Conservation (phyloP, 805 yeast genomes). For the Kluyveromyces dobzhanskii region DNA sequence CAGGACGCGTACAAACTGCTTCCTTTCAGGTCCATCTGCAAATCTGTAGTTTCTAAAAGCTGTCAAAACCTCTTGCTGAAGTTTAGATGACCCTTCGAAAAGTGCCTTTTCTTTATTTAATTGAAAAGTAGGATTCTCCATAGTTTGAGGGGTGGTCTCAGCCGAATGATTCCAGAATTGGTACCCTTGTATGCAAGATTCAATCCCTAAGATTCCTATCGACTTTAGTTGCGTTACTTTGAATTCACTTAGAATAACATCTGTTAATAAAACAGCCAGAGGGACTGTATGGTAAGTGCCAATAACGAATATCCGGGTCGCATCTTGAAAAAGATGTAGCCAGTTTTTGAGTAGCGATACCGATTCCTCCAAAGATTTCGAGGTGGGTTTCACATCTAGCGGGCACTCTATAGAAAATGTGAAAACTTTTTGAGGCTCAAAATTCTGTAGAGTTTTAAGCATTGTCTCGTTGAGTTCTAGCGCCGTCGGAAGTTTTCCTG, state of each 20-base stretch:
- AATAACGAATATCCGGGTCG: conserved; percentile 41
- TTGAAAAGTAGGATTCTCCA: conserved; percentile 10
- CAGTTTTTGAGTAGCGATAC: conserved; percentile 40
- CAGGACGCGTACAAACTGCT: conserved; percentile 33
- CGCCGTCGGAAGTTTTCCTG: conserved; percentile 23
- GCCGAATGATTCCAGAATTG: conserved; percentile 35
- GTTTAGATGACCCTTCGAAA: conserved; percentile 22
- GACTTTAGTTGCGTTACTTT: conserved; percentile 13
- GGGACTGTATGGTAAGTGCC: conserved; percentile 50
- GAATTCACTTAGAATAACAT: conserved; percentile 33
- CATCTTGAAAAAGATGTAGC: conserved; percentile 38
- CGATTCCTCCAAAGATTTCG: conserved; percentile 35
- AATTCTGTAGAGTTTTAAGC: conserved; percentile 26
- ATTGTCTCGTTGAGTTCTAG: conserved; percentile 22
- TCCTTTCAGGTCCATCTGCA: conserved; percentile 33
- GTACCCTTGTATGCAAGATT: conserved; percentile 34
- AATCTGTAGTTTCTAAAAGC: conserved; percentile 32
- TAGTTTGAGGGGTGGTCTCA: conserved; percentile 9
- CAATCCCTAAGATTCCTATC: conserved; percentile 28
- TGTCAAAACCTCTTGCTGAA: conserved; percentile 18
- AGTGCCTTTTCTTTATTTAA: conserved; percentile 24
- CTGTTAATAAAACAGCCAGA: conserved; percentile 39
- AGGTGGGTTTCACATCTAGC: conserved; percentile 18
- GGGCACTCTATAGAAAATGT: conserved; percentile 32
- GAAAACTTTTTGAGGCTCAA: conserved; percentile 14